phyloP scores from a whole-genome alignment of 176 grass and related monocot genomes.

The Luzula sylvatica region DNA sequence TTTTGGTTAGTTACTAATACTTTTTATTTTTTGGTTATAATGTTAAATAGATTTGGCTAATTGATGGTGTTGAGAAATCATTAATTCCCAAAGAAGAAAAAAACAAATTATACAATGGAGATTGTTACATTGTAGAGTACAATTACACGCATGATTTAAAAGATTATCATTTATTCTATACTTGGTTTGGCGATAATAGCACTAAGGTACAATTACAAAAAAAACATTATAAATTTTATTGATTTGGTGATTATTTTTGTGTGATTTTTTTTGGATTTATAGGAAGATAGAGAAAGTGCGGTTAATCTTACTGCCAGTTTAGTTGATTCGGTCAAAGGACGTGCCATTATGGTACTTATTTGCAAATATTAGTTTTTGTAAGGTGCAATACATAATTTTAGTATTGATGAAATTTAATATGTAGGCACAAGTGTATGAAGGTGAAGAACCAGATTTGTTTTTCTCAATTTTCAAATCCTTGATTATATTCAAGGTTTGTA shows the following conservation, averaged over 20 bases:
- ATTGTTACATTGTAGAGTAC: conserved; percentile 57
- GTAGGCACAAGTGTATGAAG: conserved; percentile 60
- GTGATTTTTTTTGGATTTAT: conserved; percentile 9
- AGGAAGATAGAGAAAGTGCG: conserved; percentile 41
- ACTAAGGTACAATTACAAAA: conserved; percentile 26
- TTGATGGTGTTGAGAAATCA: conserved; percentile 28
- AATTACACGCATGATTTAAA: conserved; percentile 39
- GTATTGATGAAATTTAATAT: not conserved
- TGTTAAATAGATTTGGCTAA: conserved; percentile 49
- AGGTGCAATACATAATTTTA: not conserved
- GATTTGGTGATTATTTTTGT: no score
- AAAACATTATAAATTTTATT: no score
- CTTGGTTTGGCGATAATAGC: conserved; percentile 52
- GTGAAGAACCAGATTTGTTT: conserved; percentile 58
- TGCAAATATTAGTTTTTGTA: not conserved
- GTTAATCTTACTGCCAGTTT: conserved; percentile 33
- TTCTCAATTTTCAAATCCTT: conserved; percentile 66
- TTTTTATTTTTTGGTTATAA: conserved; percentile 1
- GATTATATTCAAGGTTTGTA: conserved; percentile 67
- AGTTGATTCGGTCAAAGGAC: conserved; percentile 47
- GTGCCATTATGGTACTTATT: conserved; percentile 31
- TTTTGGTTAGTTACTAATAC: not conserved
- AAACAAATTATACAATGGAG: conserved; percentile 38
- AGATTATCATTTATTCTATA: conserved; percentile 46
- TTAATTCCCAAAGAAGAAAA: conserved; percentile 53